Conservation (phyloP, 2,329 filamentous ascomycete species). For the Ophiocordyceps polyrhachis-furcata region DNA sequence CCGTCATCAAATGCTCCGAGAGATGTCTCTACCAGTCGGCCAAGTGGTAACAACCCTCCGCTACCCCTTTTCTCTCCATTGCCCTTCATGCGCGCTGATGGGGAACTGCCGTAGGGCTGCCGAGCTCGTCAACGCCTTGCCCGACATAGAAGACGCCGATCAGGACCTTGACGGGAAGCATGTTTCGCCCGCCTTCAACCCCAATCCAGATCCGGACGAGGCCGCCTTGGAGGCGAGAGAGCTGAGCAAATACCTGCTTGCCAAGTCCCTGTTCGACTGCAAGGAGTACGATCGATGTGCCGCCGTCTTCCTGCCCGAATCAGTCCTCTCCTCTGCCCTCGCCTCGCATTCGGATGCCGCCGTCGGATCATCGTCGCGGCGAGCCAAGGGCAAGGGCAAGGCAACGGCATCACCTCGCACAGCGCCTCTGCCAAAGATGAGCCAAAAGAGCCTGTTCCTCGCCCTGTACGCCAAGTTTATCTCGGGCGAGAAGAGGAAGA, state of each 20-base stretch:
- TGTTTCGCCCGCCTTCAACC: conserved; percentile 28
- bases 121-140: conserved; percentile 74
- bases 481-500: conserved; percentile 85
- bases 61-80: background rate
- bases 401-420: conserved; percentile 7
- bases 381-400: conserved; percentile 31
- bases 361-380: conserved; percentile 23
- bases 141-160: conserved; percentile 39
- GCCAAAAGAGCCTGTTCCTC: conserved; percentile 83
- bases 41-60: conserved; percentile 51
- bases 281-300: conserved; percentile 89
- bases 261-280: conserved; percentile 89
- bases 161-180: conserved; percentile 20
- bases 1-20: conserved; percentile 81
- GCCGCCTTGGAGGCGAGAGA: conserved; percentile 60
- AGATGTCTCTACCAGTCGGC: conserved; percentile 88
- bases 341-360: conserved; percentile 23
- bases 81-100: background rate
- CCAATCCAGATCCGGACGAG: conserved; percentile 51
- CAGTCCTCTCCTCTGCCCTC: conserved; percentile 50
- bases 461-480: conserved; percentile 85
- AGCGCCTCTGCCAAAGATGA: conserved; percentile 37
- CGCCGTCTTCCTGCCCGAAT: conserved; percentile 68
- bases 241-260: conserved; percentile 66
- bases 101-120: conserved; percentile 48